Evolutionary conservation across 108 stramenopile genomes (phyloP).

Genomic region (Cafeteria roenbergensis): DNA sequence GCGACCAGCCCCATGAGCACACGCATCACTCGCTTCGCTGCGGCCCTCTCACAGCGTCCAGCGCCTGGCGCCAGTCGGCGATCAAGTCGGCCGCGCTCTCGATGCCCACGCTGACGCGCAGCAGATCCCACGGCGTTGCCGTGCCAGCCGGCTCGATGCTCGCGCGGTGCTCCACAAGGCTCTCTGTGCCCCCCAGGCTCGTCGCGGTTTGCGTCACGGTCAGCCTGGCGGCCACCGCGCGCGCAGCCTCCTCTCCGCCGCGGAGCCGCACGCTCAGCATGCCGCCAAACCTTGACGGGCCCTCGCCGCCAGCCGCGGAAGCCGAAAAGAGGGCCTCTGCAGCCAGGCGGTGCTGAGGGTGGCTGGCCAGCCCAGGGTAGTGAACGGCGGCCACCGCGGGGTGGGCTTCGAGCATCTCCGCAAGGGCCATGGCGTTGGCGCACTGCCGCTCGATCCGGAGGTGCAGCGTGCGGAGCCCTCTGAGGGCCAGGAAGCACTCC

Average conservation of each 20-base stretch:
- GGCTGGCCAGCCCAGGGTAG: conserved; percentile 11
- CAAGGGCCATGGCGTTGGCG: conserved; percentile 18
- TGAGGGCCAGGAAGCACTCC: conserved; percentile 14
- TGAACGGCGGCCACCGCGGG: conserved; percentile 12
- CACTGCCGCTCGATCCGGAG: conserved; percentile 26
- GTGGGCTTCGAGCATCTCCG: conserved; percentile 17
- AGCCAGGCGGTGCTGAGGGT: conserved; percentile 7
- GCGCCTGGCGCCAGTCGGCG: conserved; percentile 29
- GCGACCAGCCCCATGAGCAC: too few species aligned
- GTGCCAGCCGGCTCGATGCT: conserved; percentile 14
- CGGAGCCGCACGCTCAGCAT: conserved; percentile 10
- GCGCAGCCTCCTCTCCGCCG: conserved; percentile 3
- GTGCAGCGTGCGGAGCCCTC: conserved; percentile 37
- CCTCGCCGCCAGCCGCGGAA: conserved; percentile 23
- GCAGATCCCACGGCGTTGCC: conserved; percentile 23
- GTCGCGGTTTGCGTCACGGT: conserved; percentile 16
- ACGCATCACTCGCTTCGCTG: too few species aligned
- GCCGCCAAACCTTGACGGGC: conserved; percentile 9
- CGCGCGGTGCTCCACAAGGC: conserved; percentile 21
- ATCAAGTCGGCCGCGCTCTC: conserved; percentile 37
- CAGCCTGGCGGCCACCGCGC: neutral
- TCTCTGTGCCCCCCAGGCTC: conserved; percentile 28
- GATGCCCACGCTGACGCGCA: conserved; percentile 37
- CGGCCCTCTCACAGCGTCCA: too few species aligned
- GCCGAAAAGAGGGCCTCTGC: too few species aligned